Evolutionary conservation across 164 flowering plant genomes (phyloP), one percentile per base, ranked within the genome.

Genomic region (Tinospora cordifolia): DNA sequence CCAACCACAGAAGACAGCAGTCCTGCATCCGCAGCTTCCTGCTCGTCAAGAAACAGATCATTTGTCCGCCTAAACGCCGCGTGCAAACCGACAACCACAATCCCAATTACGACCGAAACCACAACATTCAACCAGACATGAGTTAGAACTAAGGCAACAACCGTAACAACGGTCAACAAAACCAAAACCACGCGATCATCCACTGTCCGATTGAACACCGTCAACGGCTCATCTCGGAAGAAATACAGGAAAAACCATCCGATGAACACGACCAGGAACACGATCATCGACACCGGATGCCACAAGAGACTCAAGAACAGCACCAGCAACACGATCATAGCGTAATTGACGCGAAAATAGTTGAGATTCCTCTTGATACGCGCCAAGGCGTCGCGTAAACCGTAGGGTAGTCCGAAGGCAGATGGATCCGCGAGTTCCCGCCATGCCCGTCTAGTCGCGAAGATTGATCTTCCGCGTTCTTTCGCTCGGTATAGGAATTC

Each of bases 211-310:
- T 76, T 76, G 54, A 83, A 69, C 41, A 92, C 36, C 30, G 57
- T 51, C 11, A 92, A 39, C 0, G 92, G 89, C 14, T 79, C 83
- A 72, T 80, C 83, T 24, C 89, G 84, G 34, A 78, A 71, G 81
- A 87, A 79, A 80, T 78, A 85, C 69, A 90, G 85, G 78, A 80
- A 82, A 73, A 82, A 62, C 93, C 93, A 88, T 0, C 83, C 86
- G 36, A 75, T 70, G 65, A 82, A 74, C 65, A 81, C 67, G 77
- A 82, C 3, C 39, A 85, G 39, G 81, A 87, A 80, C 67, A 86
- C 79, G 72, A 90, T 74, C 70, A 87, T 60, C 39, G 92, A 77
- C 71, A 87, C 22, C 4, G 94, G 96, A 75, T 82, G 93, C 76
- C 74, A 76, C 44, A 88, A 8, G 46, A 92, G 88, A 73, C 84